Evolutionary conservation across 2,329 filamentous ascomycete genomes (phyloP).

Genomic region (Botrytis pseudocinerea): DNA sequence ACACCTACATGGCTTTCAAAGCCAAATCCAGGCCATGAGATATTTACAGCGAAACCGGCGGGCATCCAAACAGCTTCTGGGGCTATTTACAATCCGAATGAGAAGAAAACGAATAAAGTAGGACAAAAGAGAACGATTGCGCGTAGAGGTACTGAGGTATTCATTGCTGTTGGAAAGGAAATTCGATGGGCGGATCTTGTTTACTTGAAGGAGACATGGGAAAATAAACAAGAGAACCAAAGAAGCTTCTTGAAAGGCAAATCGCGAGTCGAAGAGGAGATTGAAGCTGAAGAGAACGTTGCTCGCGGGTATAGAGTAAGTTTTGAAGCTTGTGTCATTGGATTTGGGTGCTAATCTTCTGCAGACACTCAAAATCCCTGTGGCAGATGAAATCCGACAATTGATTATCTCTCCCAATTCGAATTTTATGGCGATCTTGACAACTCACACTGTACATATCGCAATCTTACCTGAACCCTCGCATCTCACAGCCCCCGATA

Average conservation of each 20-base stretch:
- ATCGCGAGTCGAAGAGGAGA: constrained; percentile 26
- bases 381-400: constrained; percentile 81
- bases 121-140: constrained; percentile 71
- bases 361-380: constrained; percentile 75
- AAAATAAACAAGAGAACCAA: constrained; percentile 42
- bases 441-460: constrained; percentile 84
- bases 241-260: constrained; percentile 29
- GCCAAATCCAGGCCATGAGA: constrained; percentile 71
- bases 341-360: constrained; percentile 28
- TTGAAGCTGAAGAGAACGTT: constrained; percentile 39
- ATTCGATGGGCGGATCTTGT: constrained; percentile 88
- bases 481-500: constrained; percentile 70
- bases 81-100: constrained; percentile 28
- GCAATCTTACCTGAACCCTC: constrained; percentile 79
- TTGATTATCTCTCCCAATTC: constrained; percentile 80
- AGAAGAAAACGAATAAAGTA: constrained; percentile 47
- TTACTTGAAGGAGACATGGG: constrained; percentile 68
- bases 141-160: constrained; percentile 80
- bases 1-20: constrained; percentile 84
- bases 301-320: constrained; percentile 52
- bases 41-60: constrained; percentile 63
- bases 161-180: constrained; percentile 84
- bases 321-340: constrained; percentile 30
- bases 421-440: constrained; percentile 81
- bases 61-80: constrained; percentile 32